These are phyloP conservation scores for Narthecium ossifragum DNA, from an alignment of 106 monocot species.

Conservation along the genomic window DNA sequence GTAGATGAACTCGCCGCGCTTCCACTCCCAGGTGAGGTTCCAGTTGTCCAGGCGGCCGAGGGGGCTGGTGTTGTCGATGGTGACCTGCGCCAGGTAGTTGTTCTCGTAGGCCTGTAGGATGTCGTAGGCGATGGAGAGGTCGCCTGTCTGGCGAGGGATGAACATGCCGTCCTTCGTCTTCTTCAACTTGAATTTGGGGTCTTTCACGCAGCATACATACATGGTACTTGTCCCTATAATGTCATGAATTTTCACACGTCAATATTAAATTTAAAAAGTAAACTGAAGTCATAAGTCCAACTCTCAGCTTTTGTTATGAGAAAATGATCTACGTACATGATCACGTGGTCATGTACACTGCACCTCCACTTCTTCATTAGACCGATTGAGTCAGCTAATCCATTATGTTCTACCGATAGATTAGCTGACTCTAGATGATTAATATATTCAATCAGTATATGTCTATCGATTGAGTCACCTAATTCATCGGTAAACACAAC, in stretches of 20 bases:
- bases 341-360: too few relatives aligned
- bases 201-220: slow-evolving; percentile 70
- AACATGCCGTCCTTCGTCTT: slow-evolving; percentile 31
- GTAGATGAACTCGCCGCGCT: slow-evolving; percentile 93
- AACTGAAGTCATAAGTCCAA: too few relatives aligned
- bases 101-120: slow-evolving; percentile 62
- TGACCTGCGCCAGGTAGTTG: slow-evolving; percentile 87
- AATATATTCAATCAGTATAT: too few relatives aligned
- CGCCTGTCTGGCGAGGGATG: slow-evolving; percentile 57
- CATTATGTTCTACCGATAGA: too few relatives aligned
- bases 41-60: slow-evolving; percentile 87
- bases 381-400: too few relatives aligned
- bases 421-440: too few relatives aligned
- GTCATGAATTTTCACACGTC: not conserved
- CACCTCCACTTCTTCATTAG: too few relatives aligned
- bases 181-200: slow-evolving; percentile 54
- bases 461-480: too few relatives aligned
- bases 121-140: slow-evolving; percentile 86
- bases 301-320: too few relatives aligned
- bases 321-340: too few relatives aligned
- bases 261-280: not conserved
- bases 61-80: slow-evolving; percentile 66
- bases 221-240: slow-evolving; percentile 38
- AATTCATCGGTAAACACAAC: too few relatives aligned
- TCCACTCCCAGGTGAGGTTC: slow-evolving; percentile 98